Percentiles rank a stretch among this genome's conserved stretches.
These are phyloP conservation scores for Metschnikowia lochheadii DNA, from an alignment of 805 yeast genomes.

Conservation along the genomic window DNA sequence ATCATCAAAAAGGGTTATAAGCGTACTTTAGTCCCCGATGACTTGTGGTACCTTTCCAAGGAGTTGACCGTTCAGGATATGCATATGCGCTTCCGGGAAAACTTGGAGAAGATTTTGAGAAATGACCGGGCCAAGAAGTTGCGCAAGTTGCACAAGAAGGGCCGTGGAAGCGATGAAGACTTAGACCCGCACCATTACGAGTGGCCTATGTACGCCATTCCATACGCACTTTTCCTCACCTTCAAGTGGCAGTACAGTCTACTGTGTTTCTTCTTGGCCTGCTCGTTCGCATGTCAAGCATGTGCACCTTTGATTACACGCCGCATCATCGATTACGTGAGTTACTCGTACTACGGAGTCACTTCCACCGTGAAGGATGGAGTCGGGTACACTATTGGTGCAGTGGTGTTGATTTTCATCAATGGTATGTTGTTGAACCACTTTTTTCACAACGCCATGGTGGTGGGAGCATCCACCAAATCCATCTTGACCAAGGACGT, in stretches of 20 bases:
- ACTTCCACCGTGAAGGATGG: conserved; percentile 51
- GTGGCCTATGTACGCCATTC: conserved; percentile 40
- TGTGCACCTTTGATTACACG: conserved; percentile 65
- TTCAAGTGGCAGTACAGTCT: conserved; percentile 43
- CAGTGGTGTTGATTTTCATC: conserved; percentile 48
- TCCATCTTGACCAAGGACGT: conserved; percentile 37
- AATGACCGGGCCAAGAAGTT: conserved; percentile 20
- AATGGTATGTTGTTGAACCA: conserved; percentile 41
- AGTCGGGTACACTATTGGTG: conserved; percentile 72
- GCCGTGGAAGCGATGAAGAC: not conserved
- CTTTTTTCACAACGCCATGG: conserved; percentile 40
- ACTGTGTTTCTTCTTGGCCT: conserved; percentile 38
- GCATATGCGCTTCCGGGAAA: conserved; percentile 26
- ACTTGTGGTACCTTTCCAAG: conserved; percentile 34
- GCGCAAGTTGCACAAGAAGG: conserved; percentile 6
- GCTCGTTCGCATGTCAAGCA: conserved; percentile 48
- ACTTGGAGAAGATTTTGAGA: conserved; percentile 21
- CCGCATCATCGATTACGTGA: conserved; percentile 62
- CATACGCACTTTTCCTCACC: conserved; percentile 46
- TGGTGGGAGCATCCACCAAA: conserved; percentile 40
- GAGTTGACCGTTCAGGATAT: conserved; percentile 34
- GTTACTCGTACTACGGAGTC: conserved; percentile 42
- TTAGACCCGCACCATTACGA: conserved; percentile 21
- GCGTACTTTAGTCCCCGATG: conserved; percentile 35
- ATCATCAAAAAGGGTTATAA: conserved; percentile 38